A percentile compares a stretch with the other conserved stretches of the same genome.
Conservation (phyloP, 352 stramenopile genomes). For the Globisporangium barbulae region DNA sequence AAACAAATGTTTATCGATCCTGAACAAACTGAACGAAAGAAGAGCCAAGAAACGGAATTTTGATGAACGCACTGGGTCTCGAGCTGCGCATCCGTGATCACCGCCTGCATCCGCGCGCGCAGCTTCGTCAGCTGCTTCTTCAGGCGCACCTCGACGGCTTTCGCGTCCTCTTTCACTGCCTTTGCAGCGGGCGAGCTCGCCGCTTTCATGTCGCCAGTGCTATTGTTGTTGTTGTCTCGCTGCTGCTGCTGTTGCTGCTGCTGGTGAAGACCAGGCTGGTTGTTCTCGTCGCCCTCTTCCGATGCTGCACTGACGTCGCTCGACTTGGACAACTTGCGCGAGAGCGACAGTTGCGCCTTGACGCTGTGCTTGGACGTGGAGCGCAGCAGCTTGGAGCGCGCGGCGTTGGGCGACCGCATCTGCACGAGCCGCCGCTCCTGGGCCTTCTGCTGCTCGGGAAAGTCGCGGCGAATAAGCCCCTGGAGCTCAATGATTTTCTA, state of each 20-base stretch:
- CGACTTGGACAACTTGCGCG: constrained; percentile 13
- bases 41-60: constrained; percentile 10
- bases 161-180: constrained; percentile 21
- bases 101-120: constrained; percentile 49
- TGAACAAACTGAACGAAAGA: background rate
- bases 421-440: constrained; percentile 30
- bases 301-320: constrained; percentile 9
- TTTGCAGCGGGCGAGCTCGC: constrained; percentile 7
- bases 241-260: constrained; percentile 16
- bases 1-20: background rate
- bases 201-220: constrained; percentile 2
- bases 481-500: constrained; percentile 79
- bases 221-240: background rate
- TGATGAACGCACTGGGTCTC: constrained; percentile 35
- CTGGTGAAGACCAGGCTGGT: background rate
- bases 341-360: constrained; percentile 10
- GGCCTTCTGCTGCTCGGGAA: constrained; percentile 36
- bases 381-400: constrained; percentile 4
- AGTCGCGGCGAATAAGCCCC: constrained; percentile 50
- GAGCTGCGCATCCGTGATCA: constrained; percentile 40
- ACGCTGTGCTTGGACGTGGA: constrained; percentile 10
- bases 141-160: constrained; percentile 23
- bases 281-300: constrained; percentile 6
- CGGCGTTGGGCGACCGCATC: constrained; percentile 17
- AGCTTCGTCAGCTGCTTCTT: constrained; percentile 45